Base-by-base conservation (phyloP, 352 stramenopile genomes). In the Pythium plurisporium region DNA sequence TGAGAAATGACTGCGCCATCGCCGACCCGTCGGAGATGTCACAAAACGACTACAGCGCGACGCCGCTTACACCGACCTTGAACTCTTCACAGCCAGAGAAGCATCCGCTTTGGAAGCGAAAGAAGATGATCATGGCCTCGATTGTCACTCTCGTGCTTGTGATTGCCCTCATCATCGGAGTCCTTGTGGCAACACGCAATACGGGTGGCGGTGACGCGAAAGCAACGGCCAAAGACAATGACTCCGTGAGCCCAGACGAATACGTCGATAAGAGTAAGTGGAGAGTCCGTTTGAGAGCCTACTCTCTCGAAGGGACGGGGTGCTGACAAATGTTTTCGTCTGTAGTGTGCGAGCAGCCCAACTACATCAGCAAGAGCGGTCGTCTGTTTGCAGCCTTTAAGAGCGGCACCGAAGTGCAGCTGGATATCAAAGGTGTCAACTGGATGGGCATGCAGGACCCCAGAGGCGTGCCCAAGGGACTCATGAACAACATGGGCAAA, bases 401-500 rank as follows among this genome's bases (percentile, higher is more conserved):
- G 26, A 67, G 73, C 31, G 77, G 73, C 44, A 78, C 68, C 23
- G 72, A 83, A 29, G 76, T 77, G 33, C 73, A 86, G 60, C 66
- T 94, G 19, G 76, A 89, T 55, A 86, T 94, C 57, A 94, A 94
- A 65, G 84, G 84, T 44, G 67, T 92, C 45, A 94, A 91, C 70
- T 94, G 84, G 84, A 74, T 88, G 33, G 84, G 84, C 42, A 89
- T 92, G 80, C 61, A 94, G 65, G 72, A 83, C 68, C 71, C 46
- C 31, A 79, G 83, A 40, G 78, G 79, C 44, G 75, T 92, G 22
- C 76, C 77, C 33, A 86, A 86, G 53, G 84, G 84, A 2, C 63
- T 94, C 3, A 92, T 82, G 84, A 82, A 94, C 58, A 86, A 79
- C 68, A 73, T 73, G n/a, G 72, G 83, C 42, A 76, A 91, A 34